Base-by-base conservation (phyloP, 2,329 filamentous ascomycete genomes). In the Cladosporium sp. region DNA sequence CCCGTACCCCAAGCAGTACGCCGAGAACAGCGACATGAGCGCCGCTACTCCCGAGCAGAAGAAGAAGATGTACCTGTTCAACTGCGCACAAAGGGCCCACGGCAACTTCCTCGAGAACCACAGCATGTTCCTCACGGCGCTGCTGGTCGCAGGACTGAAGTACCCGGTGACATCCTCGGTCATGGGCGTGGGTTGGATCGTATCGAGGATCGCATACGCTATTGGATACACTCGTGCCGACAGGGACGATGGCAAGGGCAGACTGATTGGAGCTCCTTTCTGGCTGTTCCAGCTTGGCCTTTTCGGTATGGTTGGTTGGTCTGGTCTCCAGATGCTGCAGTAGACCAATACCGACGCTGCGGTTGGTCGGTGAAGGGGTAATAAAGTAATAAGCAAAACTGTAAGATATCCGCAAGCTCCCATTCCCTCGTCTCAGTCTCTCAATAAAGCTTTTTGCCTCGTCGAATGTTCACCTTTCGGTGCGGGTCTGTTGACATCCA, bases 31-130 rank as follows among this genome's bases (percentile, higher is more conserved):
- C 53, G 74, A 81, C 63, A 71, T 78, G 63, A 59, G 66, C 13
- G 75, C 66, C 16, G 59, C 62, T 1, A 64, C 68, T 3, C 57
- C 65, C 16, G 61, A 65, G 12, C 72, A 61, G 68, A 73, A 68
- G 68, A 58, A 64, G 60, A 67, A 59, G 18, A 64, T 74, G 60
- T 63, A 73, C 52, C 58, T 69, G 27, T 76, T 74, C 68, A 76
- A 76, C 66, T 67, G 59, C 67, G 78, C 77, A 19, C 77, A 80
- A 58, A 71, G 78, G 56, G 73, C 77, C 15, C 54, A 58, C 48
- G 70, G 71, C 61, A 83, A 84, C 66, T 81, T 76, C 67, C 67
- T 78, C 57, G 81, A 84, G 68, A 80, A 82, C 64, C 72, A 78
- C 54, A 59, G 74, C 2, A 71, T 73, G 49, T 73, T 74, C 4